A percentile compares a stretch with the other conserved stretches of the same genome.
Evolutionary conservation across 805 yeast species (phyloP).

Genomic region (Candida taoyuanica): DNA sequence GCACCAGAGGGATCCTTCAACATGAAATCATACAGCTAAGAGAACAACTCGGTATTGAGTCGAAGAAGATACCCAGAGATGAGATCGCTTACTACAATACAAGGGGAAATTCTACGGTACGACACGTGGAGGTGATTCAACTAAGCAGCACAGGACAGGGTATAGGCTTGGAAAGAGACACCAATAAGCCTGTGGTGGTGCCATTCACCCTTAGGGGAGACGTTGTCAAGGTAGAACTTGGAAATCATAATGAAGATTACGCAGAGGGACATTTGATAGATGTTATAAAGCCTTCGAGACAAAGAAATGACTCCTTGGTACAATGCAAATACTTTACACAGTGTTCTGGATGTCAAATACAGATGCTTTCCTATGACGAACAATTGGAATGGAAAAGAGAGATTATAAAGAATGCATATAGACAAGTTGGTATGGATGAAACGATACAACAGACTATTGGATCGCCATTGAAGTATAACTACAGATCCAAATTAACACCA

Average conservation of each 20-base stretch:
- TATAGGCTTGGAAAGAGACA: conserved; percentile 52
- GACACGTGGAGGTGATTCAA: no score
- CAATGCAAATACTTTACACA: conserved; percentile 72
- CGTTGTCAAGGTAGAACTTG: conserved; percentile 58
- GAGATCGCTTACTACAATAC: no score
- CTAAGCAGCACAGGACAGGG: conserved; percentile 88
- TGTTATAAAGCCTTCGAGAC: conserved; percentile 37
- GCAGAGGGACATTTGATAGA: conserved; percentile 68
- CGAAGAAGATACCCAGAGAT: no score
- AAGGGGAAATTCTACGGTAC: no score
- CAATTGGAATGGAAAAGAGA: conserved; percentile 68
- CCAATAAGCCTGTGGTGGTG: conserved; percentile 53
- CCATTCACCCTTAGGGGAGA: conserved; percentile 91
- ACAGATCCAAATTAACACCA: conserved; percentile 92
- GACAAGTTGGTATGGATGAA: conserved; percentile 58
- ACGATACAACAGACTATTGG: conserved; percentile 51
- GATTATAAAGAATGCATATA: conserved; percentile 77
- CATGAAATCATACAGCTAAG: conserved; percentile 9
- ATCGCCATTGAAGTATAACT: conserved; percentile 70
- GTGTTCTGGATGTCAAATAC: conserved; percentile 94
- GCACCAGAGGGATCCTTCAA: conserved; percentile 6
- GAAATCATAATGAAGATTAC: conserved; percentile 66
- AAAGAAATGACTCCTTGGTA: conserved; percentile 51
- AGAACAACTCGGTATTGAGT: background rate
- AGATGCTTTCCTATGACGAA: conserved; percentile 62